Conservation (phyloP, 1,139 yeast species). For the Yarrowia galli region DNA sequence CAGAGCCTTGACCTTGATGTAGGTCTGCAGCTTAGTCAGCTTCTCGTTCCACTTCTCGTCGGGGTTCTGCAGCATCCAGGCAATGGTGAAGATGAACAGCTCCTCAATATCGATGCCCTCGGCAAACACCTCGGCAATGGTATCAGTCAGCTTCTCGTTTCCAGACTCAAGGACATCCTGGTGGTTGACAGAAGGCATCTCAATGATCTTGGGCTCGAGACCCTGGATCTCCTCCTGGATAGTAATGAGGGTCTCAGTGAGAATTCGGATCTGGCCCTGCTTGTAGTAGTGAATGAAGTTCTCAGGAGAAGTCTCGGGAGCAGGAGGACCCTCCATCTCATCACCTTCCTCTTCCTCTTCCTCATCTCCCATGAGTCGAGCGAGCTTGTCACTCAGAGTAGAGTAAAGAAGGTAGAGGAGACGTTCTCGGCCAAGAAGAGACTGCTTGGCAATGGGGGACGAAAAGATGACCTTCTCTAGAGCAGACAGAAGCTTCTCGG, state of each 20-base stretch:
- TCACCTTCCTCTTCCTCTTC: conserved; percentile 27
- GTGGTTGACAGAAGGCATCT: conserved; percentile 22
- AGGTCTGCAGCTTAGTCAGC: neutral
- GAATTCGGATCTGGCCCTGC: conserved; percentile 36
- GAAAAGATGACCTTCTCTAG: conserved; percentile 33
- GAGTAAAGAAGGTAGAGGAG: conserved; percentile 29
- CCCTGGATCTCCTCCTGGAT: conserved; percentile 32
- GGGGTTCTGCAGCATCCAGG: conserved; percentile 37
- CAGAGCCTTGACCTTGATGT: conserved; percentile 23
- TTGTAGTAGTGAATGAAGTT: conserved; percentile 29
- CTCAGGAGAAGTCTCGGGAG: conserved; percentile 20
- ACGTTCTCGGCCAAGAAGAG: conserved; percentile 31
- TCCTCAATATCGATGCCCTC: conserved; percentile 37
- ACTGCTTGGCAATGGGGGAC: conserved; percentile 18
- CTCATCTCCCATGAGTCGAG: conserved; percentile 31
- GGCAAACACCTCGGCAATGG: conserved; percentile 19
- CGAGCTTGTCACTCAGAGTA: conserved; percentile 29
- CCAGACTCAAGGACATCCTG: conserved; percentile 16
- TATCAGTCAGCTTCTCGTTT: conserved; percentile 12
- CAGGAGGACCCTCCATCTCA: conserved; percentile 14
- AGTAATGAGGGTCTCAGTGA: conserved; percentile 20
- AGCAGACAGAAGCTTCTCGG: conserved; percentile 31
- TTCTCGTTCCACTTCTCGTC: conserved; percentile 30
- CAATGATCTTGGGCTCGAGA: neutral
- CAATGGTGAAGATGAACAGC: conserved; percentile 29